These are phyloP conservation scores for Lizonia empirigonia DNA, from an alignment of 2,329 filamentous ascomycete genomes.

Conservation along the genomic window DNA sequence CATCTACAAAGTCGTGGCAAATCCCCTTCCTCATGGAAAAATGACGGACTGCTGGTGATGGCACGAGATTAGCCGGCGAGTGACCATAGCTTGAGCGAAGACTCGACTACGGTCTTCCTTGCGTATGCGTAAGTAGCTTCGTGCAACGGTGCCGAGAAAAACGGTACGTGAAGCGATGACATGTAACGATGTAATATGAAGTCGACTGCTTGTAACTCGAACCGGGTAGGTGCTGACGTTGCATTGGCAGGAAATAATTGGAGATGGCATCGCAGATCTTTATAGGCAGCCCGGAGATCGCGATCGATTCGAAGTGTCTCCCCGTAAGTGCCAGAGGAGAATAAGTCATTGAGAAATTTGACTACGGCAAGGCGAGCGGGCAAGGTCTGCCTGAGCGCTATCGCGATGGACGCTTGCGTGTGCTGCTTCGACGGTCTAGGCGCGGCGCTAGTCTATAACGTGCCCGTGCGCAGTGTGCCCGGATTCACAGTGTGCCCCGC, in stretches of 20 bases:
- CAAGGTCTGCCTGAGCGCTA: conserved; percentile 47
- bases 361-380: conserved; percentile 46
- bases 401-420: conserved; percentile 46
- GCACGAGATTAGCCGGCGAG: conserved; percentile 13
- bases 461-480: no score
- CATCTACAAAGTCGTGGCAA: conserved; percentile 30
- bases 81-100: conserved; percentile 37
- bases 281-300: conserved; percentile 28
- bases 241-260: conserved; percentile 12
- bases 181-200: conserved; percentile 38
- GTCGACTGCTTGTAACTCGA: conserved; percentile 30
- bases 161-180: conserved; percentile 34
- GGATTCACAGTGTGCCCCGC: no score
- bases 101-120: conserved; percentile 32
- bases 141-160: conserved; percentile 26
- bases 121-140: conserved; percentile 36
- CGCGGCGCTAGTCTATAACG: no score
- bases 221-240: conserved; percentile 7
- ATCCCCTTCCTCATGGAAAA: conserved; percentile 14
- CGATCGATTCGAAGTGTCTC: conserved; percentile 36
- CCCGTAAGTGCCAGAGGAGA: conserved; percentile 31
- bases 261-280: conserved; percentile 24
- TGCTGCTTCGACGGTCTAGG: conserved; percentile 34
- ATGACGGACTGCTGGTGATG: conserved; percentile 2
- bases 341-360: conserved; percentile 38